A percentile compares a stretch with the other conserved stretches of the same genome.
Evolutionary conservation across 192 early-diverging fungal genomes (phyloP).

Genomic region (Umbelopsis isabellina): DNA sequence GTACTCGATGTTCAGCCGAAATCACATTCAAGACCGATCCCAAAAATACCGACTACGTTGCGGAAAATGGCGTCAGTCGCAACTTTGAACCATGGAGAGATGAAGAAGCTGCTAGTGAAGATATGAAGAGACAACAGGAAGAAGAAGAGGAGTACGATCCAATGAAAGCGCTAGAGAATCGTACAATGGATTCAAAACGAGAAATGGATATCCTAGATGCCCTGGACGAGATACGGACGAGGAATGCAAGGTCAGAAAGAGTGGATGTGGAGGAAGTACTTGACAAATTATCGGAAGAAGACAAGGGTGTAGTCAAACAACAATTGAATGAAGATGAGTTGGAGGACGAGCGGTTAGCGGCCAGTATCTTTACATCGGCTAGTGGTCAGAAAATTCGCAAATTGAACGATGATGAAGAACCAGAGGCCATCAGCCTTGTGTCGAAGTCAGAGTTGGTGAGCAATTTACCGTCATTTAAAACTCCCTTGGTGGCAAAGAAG

Average conservation of each 20-base stretch:
- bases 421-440: conserved; percentile 40
- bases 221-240: conserved; percentile 90
- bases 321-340: conserved; percentile 49
- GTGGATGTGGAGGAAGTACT: conserved; percentile 70
- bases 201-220: conserved; percentile 99
- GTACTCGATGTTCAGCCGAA: conserved; percentile 93
- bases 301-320: conserved; percentile 32
- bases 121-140: conserved; percentile 58
- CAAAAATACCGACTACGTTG: conserved; percentile 91
- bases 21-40: conserved; percentile 99
- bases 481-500: conserved; percentile 21
- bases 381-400: conserved; percentile 72
- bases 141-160: conserved; percentile 91
- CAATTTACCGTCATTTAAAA: conserved; percentile 29
- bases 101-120: conserved; percentile 61
- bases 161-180: conserved; percentile 93
- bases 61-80: conserved; percentile 88
- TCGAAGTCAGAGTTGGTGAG: conserved; percentile 16
- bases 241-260: conserved; percentile 84
- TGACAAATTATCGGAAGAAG: conserved; percentile 50
- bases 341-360: conserved; percentile 71
- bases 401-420: conserved; percentile 49
- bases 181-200: conserved; percentile 89
- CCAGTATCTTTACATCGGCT: conserved; percentile 60
- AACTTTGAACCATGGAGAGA: conserved; percentile 97